Percentiles rank a stretch among this genome's conserved stretches.
These are phyloP conservation scores for Russula dissimulans DNA, from an alignment of 768 basidiomycete genomes.

Conservation along the genomic window DNA sequence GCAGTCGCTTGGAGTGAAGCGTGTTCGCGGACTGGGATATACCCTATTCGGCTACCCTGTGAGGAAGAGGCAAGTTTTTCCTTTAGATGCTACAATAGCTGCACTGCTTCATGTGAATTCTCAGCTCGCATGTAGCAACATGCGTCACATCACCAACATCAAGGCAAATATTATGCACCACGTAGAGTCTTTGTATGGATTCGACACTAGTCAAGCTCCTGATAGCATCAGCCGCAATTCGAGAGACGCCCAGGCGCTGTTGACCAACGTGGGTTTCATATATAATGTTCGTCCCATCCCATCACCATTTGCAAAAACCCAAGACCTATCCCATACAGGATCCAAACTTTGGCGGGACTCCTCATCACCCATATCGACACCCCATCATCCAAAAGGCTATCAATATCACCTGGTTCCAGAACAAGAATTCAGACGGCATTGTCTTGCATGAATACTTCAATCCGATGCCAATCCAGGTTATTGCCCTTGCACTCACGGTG, in stretches of 20 bases:
- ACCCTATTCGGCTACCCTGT: not conserved
- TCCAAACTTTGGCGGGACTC: not conserved
- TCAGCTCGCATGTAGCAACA: not conserved
- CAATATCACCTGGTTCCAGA: conserved; percentile 8
- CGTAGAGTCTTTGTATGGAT: conserved; percentile 1
- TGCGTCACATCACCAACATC: not conserved
- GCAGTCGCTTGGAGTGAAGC: not conserved
- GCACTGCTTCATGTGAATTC: not conserved
- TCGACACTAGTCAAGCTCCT: conserved; percentile 1
- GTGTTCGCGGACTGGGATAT: not conserved
- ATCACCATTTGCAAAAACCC: not conserved
- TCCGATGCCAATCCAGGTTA: not conserved
- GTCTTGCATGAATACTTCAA: not conserved
- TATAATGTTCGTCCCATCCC: not conserved
- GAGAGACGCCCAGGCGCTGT: not conserved
- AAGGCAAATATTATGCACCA: not conserved
- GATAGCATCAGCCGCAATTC: not conserved
- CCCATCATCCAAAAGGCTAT: conserved; percentile 4
- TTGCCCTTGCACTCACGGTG: conserved; percentile 3
- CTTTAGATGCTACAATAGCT: not conserved
- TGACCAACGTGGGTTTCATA: not conserved
- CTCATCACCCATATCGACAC: not conserved
- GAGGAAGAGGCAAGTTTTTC: not conserved
- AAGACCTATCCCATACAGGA: not conserved
- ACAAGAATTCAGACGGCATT: not conserved